phyloP scores from a whole-genome alignment of 306 rosid species.

The Astragalus glycyphyllos region DNA sequence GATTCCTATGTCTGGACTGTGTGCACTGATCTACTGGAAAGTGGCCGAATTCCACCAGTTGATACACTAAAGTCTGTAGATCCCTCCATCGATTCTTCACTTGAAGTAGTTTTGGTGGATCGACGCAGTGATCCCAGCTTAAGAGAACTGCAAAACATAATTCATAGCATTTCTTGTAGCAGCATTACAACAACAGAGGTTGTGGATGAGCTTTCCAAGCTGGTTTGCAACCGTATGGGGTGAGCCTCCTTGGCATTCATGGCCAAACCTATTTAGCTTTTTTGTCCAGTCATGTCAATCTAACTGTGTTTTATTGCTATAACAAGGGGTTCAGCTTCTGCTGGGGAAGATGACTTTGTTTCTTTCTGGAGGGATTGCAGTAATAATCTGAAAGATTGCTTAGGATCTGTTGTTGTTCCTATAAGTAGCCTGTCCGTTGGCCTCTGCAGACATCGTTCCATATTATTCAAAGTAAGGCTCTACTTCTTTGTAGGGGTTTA shows the following conservation, averaged over 20 bases:
- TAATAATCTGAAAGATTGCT: conserved; percentile 77
- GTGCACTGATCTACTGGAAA: conserved; percentile 88
- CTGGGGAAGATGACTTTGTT: conserved; percentile 71
- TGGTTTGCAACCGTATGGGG: conserved; percentile 94
- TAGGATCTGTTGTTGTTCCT: conserved; percentile 95
- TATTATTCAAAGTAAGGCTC: conserved; percentile 89
- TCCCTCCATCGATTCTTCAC: conserved; percentile 62
- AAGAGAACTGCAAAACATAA: conserved; percentile 85
- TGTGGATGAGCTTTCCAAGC: conserved; percentile 90
- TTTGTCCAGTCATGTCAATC: conserved; percentile 41
- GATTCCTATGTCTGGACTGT: conserved; percentile 89
- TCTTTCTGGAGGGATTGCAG: conserved; percentile 86
- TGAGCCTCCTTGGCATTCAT: conserved; percentile 57
- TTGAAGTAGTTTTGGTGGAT: conserved; percentile 90
- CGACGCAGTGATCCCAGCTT: conserved; percentile 74
- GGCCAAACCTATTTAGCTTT: conserved; percentile 40
- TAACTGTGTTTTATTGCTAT: conserved; percentile 59
- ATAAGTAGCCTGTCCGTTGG: conserved; percentile 91
- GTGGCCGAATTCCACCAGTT: conserved; percentile 88
- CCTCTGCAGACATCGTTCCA: conserved; percentile 96
- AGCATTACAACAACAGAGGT: conserved; percentile 82
- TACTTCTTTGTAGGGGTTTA: conserved; percentile 24
- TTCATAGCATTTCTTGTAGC: conserved; percentile 62
- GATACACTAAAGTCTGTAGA: conserved; percentile 79
- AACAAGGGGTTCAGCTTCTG: conserved; percentile 87